A percentile compares a stretch with the other conserved stretches of the same genome.
These are phyloP conservation scores for Leccinum colubrinum DNA, from an alignment of 1,284 basidiomycete genomes.

Conservation along the genomic window DNA sequence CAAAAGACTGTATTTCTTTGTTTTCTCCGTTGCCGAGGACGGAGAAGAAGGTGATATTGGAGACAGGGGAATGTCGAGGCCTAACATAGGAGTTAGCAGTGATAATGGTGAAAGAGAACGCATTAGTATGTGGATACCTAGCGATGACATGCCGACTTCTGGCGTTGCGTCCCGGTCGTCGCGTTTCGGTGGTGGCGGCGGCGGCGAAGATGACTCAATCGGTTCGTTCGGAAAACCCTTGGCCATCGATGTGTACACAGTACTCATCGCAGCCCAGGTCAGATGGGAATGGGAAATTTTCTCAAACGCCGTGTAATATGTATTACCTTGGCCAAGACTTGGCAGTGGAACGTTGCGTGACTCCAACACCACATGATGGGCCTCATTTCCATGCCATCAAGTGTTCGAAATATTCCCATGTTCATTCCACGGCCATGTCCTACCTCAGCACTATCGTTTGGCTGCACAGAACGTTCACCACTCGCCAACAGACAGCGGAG, in stretches of 20 bases:
- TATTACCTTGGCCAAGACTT: neutral
- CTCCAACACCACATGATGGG: neutral
- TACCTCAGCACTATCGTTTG: slow-evolving; percentile 32
- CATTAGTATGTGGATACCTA: slow-evolving; percentile 24
- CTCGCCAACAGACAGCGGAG: slow-evolving; percentile 33
- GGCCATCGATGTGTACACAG: slow-evolving; percentile 3
- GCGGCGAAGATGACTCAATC: slow-evolving; percentile 17
- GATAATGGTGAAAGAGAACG: slow-evolving; percentile 10
- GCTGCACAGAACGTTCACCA: slow-evolving; percentile 41
- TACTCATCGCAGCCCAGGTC: slow-evolving; percentile 2
- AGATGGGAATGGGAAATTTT: slow-evolving; percentile 1
- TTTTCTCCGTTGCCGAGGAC: slow-evolving; percentile 39
- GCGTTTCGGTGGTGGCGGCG: slow-evolving; percentile 38
- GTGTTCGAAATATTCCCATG: neutral
- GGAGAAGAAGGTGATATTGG: slow-evolving; percentile 27
- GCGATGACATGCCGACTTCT: slow-evolving; percentile 25
- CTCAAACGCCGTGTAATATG: neutral
- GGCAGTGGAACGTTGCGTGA: neutral
- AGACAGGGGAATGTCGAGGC: slow-evolving; percentile 31
- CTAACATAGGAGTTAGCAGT: slow-evolving; percentile 21
- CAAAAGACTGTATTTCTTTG: slow-evolving; percentile 78
- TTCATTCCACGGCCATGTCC: slow-evolving; percentile 6
- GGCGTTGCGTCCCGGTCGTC: slow-evolving; percentile 14
- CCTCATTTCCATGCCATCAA: neutral
- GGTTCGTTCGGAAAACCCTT: neutral